A percentile compares a stretch with the other conserved stretches of the same genome.
Conservation (phyloP, 768 basidiomycete genomes). For the Rubroboletus satanas region DNA sequence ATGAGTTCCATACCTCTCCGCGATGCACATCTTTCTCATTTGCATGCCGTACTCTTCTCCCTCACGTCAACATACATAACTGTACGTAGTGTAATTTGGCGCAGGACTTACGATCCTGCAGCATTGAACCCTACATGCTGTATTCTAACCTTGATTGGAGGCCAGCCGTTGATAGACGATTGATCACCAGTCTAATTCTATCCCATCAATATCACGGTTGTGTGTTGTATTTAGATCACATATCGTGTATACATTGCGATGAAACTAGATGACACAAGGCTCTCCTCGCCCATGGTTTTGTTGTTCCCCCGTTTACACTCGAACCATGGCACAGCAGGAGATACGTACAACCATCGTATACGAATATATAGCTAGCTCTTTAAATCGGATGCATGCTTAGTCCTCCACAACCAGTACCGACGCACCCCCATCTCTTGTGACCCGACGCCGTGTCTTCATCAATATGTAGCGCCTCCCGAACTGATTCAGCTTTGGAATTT, state of each 20-base stretch:
- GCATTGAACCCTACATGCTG: slow-evolving; percentile 15
- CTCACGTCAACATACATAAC: slow-evolving; percentile 4
- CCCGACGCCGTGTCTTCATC: slow-evolving; percentile 56
- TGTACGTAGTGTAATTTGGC: slow-evolving; percentile 11
- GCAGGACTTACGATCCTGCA: slow-evolving; percentile 12
- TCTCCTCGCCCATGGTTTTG: background rate
- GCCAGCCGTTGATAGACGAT: too few species aligned
- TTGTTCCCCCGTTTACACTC: background rate
- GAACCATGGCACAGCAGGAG: background rate
- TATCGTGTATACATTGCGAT: background rate
- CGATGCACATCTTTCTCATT: slow-evolving; percentile 12
- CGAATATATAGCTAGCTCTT: background rate
- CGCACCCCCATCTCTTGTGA: slow-evolving; percentile 63
- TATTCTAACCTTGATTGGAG: background rate
- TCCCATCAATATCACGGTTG: slow-evolving; percentile 9
- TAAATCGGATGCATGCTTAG: background rate
- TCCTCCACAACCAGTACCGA: slow-evolving; percentile 44
- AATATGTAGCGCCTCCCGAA: slow-evolving; percentile 58
- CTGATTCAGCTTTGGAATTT: slow-evolving; percentile 35
- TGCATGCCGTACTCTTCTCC: slow-evolving; percentile 12
- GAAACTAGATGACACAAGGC: background rate
- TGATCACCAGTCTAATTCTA: background rate
- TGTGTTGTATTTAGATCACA: slow-evolving; percentile 12
- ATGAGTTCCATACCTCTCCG: background rate
- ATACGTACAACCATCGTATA: background rate